phyloP scores from a whole-genome alignment of 352 stramenopile genomes.

The Aphanomyces cochlioides region DNA sequence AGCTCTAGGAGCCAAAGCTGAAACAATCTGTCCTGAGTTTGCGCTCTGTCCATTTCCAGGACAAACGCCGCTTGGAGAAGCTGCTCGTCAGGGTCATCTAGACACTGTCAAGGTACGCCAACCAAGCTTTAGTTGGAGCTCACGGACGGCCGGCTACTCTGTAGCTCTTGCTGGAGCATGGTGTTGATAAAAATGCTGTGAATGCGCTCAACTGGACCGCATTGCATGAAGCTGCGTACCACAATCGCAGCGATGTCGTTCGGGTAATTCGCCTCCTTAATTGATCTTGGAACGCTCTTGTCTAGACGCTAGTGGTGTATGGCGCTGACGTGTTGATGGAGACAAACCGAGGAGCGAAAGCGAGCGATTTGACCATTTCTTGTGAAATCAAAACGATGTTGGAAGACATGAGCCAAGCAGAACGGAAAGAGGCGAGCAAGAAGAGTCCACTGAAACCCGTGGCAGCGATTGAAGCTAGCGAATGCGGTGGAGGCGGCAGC shows the following conservation, averaged over 20 bases:
- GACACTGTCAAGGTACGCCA: slow-evolving; percentile 50
- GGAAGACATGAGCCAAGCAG: slow-evolving; percentile 51
- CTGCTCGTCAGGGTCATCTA: slow-evolving; percentile 57
- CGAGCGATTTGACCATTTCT: slow-evolving; percentile 72
- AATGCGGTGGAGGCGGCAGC: background rate
- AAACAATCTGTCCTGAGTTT: slow-evolving; percentile 74
- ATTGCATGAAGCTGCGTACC: slow-evolving; percentile 73
- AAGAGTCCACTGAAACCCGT: slow-evolving; percentile 15
- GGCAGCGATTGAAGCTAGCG: slow-evolving; percentile 30
- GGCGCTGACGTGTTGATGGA: slow-evolving; percentile 60
- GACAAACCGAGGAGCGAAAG: slow-evolving; percentile 63
- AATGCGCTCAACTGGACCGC: slow-evolving; percentile 76
- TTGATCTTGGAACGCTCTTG: background rate
- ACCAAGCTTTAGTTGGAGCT: background rate
- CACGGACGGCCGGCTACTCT: too few relatives aligned
- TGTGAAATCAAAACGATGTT: slow-evolving; percentile 75
- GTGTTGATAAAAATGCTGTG: slow-evolving; percentile 68
- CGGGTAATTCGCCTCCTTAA: slow-evolving; percentile 22
- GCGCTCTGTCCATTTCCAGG: slow-evolving; percentile 70
- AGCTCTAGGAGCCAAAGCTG: slow-evolving; percentile 41
- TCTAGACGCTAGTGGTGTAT: slow-evolving; percentile 67
- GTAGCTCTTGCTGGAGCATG: slow-evolving; percentile 62
- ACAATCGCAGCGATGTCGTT: slow-evolving; percentile 68
- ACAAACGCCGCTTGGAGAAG: slow-evolving; percentile 60
- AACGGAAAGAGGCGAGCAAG: slow-evolving; percentile 29